Percentiles rank a stretch among this genome's conserved stretches.
Evolutionary conservation across 2,329 filamentous ascomycete genomes (phyloP).

Genomic region (Penicillium sp.): DNA sequence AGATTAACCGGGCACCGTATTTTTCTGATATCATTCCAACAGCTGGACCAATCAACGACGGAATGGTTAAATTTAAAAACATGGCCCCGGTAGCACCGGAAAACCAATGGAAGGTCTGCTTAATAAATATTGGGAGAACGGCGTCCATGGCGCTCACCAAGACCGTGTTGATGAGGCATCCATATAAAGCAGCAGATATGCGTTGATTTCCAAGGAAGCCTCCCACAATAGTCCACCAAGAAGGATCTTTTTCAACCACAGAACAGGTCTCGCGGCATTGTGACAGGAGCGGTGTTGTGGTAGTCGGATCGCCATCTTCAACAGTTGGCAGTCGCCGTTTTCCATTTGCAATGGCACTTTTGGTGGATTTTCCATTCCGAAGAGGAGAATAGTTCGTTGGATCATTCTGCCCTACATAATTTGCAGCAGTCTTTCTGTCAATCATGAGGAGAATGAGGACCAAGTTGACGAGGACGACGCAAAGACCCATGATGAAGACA

Average conservation of each 20-base stretch:
- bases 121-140: conserved; percentile 1
- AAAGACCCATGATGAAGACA: conserved; percentile 4
- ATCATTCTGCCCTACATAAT: not conserved
- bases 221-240: conserved; percentile 3
- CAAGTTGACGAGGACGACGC: not conserved
- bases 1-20: conserved; percentile 1
- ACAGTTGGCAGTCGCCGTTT: not conserved
- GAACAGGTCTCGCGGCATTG: not conserved
- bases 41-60: conserved; percentile 2
- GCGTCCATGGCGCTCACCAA: conserved; percentile 2
- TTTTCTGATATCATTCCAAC: conserved; percentile 5
- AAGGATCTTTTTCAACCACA: not conserved
- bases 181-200: conserved; percentile 2
- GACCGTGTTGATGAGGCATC: conserved; percentile 2
- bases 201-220: not conserved
- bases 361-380: not conserved
- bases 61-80: conserved; percentile 3
- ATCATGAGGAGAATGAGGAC: conserved; percentile 4
- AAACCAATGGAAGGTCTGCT: conserved; percentile 3
- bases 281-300: conserved; percentile 1
- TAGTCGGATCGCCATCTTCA: not conserved
- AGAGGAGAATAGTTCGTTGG: not conserved
- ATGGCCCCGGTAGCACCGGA: conserved; percentile 4
- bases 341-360: not conserved
- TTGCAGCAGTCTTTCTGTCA: not conserved